phyloP scores from a whole-genome alignment of 2,329 filamentous ascomycete species.

The Fusarium napiforme region DNA sequence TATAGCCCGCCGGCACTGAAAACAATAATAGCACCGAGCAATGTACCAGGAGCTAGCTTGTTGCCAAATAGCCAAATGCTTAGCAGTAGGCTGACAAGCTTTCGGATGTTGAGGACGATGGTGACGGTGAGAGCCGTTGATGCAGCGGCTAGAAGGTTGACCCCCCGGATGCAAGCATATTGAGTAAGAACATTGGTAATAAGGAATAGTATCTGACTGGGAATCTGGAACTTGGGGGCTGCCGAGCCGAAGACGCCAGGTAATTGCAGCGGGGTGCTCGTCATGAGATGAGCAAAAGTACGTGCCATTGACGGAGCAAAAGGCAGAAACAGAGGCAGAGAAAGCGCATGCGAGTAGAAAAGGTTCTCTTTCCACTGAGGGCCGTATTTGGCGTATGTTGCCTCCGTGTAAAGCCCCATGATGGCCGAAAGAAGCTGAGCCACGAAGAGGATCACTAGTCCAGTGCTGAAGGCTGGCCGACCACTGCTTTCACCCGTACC shows the following conservation, averaged over 20 bases:
- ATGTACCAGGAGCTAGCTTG: slow-evolving; percentile 76
- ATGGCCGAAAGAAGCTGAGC: slow-evolving; percentile 91
- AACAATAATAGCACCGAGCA: slow-evolving; percentile 84
- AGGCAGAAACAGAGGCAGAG: slow-evolving; percentile 79
- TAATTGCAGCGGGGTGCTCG: slow-evolving; percentile 67
- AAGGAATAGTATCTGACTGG: slow-evolving; percentile 78
- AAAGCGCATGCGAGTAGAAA: slow-evolving; percentile 88
- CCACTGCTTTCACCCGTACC: slow-evolving; percentile 28
- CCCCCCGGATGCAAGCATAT: slow-evolving; percentile 93
- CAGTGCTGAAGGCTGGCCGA: slow-evolving; percentile 61
- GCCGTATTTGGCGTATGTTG: slow-evolving; percentile 86
- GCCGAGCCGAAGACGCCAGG: slow-evolving; percentile 34
- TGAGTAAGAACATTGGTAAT: slow-evolving; percentile 86
- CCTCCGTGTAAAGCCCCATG: slow-evolving; percentile 95
- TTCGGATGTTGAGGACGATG: slow-evolving; percentile 94
- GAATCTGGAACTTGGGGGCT: slow-evolving; percentile 52
- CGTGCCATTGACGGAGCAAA: slow-evolving; percentile 72
- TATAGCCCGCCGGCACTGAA: slow-evolving; percentile 94
- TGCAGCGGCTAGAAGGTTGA: slow-evolving; percentile 90
- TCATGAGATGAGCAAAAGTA: slow-evolving; percentile 72
- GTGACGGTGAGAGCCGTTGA: slow-evolving; percentile 95
- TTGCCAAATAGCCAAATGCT: slow-evolving; percentile 98
- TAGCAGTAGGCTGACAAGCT: slow-evolving; percentile 88
- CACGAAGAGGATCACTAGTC: slow-evolving; percentile 83
- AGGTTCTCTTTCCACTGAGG: slow-evolving; percentile 95